Evolutionary conservation across 2,329 filamentous ascomycete genomes (phyloP), one percentile per base, ranked within the genome.

Genomic region (Sclerotinia minor): DNA sequence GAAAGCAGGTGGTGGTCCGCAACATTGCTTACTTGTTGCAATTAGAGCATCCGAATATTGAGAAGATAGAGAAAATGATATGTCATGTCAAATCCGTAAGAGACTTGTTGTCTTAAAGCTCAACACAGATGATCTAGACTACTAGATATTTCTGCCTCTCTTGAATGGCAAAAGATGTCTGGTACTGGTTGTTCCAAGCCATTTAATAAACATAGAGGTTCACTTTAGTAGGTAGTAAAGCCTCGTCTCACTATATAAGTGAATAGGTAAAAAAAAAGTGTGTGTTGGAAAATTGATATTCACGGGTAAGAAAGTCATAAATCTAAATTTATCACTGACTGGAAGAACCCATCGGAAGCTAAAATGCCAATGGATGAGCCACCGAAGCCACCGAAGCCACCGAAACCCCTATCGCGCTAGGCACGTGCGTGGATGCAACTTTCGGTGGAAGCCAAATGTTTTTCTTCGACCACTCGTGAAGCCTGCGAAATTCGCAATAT

Each of bases 361-460:
- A 8, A 50, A 17, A 61, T 38, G 59, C 59, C 59, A 61, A 21
- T 21, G 45, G 38, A 50, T 38, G 29, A 55, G 53, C 53, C 53
- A 38, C 53, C n/a, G 19, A 38, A 50, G 24, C 55, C 55, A 29
- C 55, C 26, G 24, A 38, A 49, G 44, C 58, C 58, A 35, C 52
- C 21, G 11, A 47, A 47, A 4, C 54, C 47, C 21, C 15, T 47
- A 17, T 32, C 38, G n/a, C 15, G 9, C 26, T 41, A 2, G 45
- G 29, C 59, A 63, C 59, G 59, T 63, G 59, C 58, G 58, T 21
- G 58, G 44, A 44, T 61, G 29, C 24, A 35, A 24, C 29, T n/a
- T 35, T 49, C 6, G 45, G 13, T 35, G 38, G 21, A 49, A 35
- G 8, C 9, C 15, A 15, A 41, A 41, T 17, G 13, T 41, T 41